A percentile compares a stretch with the other conserved stretches of the same genome.
Conservation (phyloP, 345 rosid species). For the Populus euphratica region DNA sequence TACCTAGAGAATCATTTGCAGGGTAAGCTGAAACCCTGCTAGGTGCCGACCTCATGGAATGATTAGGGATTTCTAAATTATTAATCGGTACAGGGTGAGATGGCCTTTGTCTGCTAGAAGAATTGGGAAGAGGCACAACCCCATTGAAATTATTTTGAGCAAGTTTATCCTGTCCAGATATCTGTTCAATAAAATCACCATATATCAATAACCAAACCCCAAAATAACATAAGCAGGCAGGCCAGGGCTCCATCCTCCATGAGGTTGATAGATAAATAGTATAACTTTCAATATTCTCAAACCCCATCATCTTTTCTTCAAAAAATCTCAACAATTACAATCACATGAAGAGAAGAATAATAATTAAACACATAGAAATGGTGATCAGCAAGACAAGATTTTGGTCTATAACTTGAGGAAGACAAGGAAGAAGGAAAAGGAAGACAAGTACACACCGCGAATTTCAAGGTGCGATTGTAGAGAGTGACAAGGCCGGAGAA, state of each 20-base stretch:
- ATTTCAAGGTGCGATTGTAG: constrained; percentile 65
- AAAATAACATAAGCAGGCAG: neutral
- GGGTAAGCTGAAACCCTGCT: constrained; percentile 25
- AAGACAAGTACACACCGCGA: constrained; percentile 46
- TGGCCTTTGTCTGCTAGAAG: constrained; percentile 35
- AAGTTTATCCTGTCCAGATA: constrained; percentile 80
- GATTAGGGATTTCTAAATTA: constrained; percentile 33
- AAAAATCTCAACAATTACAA: too few species aligned
- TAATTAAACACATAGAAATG: neutral
- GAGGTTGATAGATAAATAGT: too few species aligned
- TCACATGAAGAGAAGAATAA: neutral
- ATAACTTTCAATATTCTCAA: neutral
- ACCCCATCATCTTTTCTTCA: neutral
- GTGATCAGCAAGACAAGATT: too few species aligned
- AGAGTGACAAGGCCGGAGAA: constrained; percentile 91
- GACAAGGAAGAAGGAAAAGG: neutral
- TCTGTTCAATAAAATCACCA: constrained; percentile 33
- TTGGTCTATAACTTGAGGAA: too few species aligned
- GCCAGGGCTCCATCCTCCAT: neutral
- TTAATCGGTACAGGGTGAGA: constrained; percentile 26
- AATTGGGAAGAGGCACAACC: constrained; percentile 18
- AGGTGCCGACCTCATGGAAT: constrained; percentile 32
- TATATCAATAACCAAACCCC: constrained; percentile 7
- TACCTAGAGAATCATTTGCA: constrained; percentile 20
- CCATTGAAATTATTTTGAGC: constrained; percentile 27